phyloP scores from a whole-genome alignment of 305 asterid species.

The Rubia balearica region DNA sequence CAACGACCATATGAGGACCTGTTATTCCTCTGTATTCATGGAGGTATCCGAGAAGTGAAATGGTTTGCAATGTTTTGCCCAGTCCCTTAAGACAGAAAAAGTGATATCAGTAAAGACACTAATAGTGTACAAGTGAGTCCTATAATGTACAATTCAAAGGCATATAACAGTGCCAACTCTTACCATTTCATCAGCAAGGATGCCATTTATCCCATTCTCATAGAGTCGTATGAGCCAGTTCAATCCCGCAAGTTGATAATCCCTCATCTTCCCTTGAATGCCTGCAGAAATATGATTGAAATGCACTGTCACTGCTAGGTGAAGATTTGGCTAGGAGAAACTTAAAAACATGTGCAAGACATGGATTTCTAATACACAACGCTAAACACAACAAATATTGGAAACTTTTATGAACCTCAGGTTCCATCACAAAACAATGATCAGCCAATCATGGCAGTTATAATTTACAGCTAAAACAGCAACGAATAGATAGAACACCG shows the following conservation, averaged over 20 bases:
- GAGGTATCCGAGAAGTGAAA: slow-evolving; percentile 89
- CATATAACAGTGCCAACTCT: neutral
- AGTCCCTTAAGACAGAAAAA: slow-evolving; percentile 51
- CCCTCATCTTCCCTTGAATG: slow-evolving; percentile 99
- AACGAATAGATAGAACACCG: neutral
- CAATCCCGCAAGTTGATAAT: slow-evolving; percentile 97
- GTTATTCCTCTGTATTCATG: slow-evolving; percentile 95
- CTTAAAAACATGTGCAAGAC: neutral
- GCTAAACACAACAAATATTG: neutral
- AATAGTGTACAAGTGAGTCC: neutral
- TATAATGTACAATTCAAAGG: neutral
- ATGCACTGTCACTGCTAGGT: neutral
- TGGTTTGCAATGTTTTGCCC: slow-evolving; percentile 97
- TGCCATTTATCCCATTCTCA: slow-evolving; percentile 98
- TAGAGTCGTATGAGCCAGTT: slow-evolving; percentile 95
- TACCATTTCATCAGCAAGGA: slow-evolving; percentile 99
- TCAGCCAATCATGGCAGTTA: neutral
- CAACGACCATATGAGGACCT: slow-evolving; percentile 99
- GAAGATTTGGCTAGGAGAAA: neutral
- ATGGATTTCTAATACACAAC: neutral
- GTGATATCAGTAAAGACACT: neutral
- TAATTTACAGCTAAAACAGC: neutral
- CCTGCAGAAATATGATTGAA: slow-evolving; percentile 35
- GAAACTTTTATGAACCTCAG: neutral
- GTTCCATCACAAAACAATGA: neutral